Evolutionary conservation across 2,329 filamentous ascomycete species (phyloP).

Genomic region (Stylonectria norvegica): DNA sequence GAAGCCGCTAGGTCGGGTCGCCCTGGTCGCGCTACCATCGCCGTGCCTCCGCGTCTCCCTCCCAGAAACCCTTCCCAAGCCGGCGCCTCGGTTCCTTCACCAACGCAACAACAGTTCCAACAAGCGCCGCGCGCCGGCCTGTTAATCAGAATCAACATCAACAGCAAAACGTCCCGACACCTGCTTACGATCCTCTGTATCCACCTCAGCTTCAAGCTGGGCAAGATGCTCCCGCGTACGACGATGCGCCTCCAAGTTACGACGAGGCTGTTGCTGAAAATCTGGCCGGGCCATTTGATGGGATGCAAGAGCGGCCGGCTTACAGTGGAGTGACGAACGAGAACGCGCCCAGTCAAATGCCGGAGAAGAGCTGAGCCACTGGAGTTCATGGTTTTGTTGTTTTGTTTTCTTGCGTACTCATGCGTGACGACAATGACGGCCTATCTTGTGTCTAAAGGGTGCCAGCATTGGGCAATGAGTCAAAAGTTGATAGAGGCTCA

Average conservation of each 20-base stretch:
- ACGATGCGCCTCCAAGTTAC: slow-evolving; percentile 90
- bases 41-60: slow-evolving; percentile 34
- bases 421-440: slow-evolving; percentile 12
- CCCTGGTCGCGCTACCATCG: slow-evolving; percentile 38
- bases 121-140: slow-evolving; percentile 14
- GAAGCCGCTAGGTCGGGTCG: slow-evolving; percentile 47
- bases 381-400: background rate
- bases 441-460: slow-evolving; percentile 2
- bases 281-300: slow-evolving; percentile 66
- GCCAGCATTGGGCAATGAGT: background rate
- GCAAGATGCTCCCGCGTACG: slow-evolving; percentile 47
- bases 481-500: slow-evolving; percentile 7
- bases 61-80: slow-evolving; percentile 20
- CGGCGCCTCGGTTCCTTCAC: background rate
- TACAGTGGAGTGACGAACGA: slow-evolving; percentile 64
- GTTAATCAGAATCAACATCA: slow-evolving; percentile 20
- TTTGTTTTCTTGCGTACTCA: slow-evolving; percentile 8
- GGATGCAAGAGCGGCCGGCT: slow-evolving; percentile 55
- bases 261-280: slow-evolving; percentile 86
- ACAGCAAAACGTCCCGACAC: slow-evolving; percentile 25
- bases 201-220: slow-evolving; percentile 51
- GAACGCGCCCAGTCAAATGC: slow-evolving; percentile 53
- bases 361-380: slow-evolving; percentile 36
- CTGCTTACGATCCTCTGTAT: slow-evolving; percentile 49
- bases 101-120: background rate